Evolutionary conservation across 768 basidiomycete genomes (phyloP).

Genomic region (Tylopilus rubrobrunneus): DNA sequence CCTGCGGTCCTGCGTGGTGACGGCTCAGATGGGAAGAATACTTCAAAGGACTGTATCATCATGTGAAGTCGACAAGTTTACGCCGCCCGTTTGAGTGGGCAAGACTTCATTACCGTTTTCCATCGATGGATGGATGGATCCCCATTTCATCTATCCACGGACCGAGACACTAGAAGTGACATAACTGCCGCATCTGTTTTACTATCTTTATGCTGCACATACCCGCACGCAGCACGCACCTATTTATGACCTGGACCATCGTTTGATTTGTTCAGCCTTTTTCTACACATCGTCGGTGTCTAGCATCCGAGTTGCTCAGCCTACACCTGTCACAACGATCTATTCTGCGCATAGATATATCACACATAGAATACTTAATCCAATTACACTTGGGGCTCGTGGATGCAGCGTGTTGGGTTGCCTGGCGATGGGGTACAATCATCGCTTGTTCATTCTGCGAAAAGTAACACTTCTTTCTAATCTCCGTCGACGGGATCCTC

Average conservation of each 20-base stretch:
- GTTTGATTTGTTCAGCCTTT: constrained; percentile 8
- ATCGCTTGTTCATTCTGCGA: constrained; percentile 2
- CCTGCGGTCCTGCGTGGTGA: constrained; percentile 56
- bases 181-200: constrained; percentile 10
- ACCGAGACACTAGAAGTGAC: constrained; percentile 12
- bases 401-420: neutral
- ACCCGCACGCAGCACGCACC: neutral
- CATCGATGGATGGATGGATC: constrained; percentile 2
- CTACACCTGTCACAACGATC: constrained; percentile 9
- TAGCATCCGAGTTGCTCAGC: neutral
- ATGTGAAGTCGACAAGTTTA: constrained; percentile 53
- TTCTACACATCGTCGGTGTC: neutral
- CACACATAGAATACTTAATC: constrained; percentile 15
- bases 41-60: constrained; percentile 80
- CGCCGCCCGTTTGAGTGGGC: constrained; percentile 5
- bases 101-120: constrained; percentile 16
- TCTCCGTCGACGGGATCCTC: neutral
- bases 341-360: constrained; percentile 24
- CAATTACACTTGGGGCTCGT: neutral
- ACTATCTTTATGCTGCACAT: constrained; percentile 8
- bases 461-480: neutral
- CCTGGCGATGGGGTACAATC: neutral
- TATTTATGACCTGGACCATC: constrained; percentile 3
- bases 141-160: constrained; percentile 16
- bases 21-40: constrained; percentile 45